phyloP scores from a whole-genome alignment of 352 stramenopile genomes.

The Pythium oligandrum region DNA sequence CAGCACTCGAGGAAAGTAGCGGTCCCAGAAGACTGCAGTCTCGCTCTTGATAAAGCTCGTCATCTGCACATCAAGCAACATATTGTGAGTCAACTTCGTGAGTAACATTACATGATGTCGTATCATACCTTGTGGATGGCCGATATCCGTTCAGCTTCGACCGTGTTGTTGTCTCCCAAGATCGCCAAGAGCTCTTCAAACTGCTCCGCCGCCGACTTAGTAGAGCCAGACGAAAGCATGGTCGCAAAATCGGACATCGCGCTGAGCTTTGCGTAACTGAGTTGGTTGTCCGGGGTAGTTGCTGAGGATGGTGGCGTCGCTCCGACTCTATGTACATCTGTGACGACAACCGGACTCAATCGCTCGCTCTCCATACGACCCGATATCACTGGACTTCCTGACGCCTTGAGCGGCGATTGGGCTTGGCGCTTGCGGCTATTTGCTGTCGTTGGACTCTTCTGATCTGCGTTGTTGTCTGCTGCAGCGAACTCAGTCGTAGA shows the following conservation, averaged over 20 bases:
- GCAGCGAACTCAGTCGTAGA: slow-evolving; percentile 11
- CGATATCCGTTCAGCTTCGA: slow-evolving; percentile 27
- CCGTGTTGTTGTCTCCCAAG: slow-evolving; percentile 46
- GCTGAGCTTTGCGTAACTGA: slow-evolving; percentile 7
- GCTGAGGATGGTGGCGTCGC: too few species aligned
- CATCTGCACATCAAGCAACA: slow-evolving; percentile 8
- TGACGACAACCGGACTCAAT: neutral
- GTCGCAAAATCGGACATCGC: slow-evolving; percentile 17
- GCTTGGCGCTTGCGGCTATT: neutral
- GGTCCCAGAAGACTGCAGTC: slow-evolving; percentile 18
- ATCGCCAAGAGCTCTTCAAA: slow-evolving; percentile 42
- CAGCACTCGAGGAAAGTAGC: slow-evolving; percentile 14
- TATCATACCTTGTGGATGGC: slow-evolving; percentile 48
- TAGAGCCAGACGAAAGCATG: slow-evolving; percentile 10
- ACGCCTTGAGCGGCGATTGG: neutral
- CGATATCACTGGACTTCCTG: neutral
- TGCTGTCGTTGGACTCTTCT: neutral
- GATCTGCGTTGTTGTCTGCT: too few species aligned
- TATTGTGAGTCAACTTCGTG: neutral
- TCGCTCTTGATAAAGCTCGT: slow-evolving; percentile 18
- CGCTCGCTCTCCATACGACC: neutral
- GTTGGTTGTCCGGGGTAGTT: too few species aligned
- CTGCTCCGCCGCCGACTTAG: slow-evolving; percentile 9
- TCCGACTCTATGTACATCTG: neutral
- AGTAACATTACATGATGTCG: neutral